Evolutionary conservation across 257 asterid genomes (phyloP), one percentile per base, ranked within the genome.

Genomic region (Solanum appendiculatum): DNA sequence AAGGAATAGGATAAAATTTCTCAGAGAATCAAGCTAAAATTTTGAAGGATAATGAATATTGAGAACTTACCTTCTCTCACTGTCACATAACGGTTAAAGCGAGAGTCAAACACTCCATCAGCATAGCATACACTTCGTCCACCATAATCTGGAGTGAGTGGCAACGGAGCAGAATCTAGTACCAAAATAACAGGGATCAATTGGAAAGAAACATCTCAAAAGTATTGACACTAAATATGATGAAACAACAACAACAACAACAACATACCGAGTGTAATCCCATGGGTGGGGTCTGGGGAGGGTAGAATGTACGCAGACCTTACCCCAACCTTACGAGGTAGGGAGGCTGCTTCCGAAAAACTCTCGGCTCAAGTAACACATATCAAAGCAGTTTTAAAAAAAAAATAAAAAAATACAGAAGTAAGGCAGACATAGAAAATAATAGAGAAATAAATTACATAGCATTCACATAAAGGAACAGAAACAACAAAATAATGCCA

Each of bases 71-170:
- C 99, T 97, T 97, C 99, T 90, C 91, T 93, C 69, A 97, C 94
- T 27, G 98, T 90, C 86, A 97, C 89, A 84, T 89, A 95, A 73
- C 98, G 96, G 86, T 93, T 92, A 89, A 92, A 93, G 86, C 94
- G 96, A 48, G 92, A 87, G 87, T 97, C 98, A 92, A 92, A 92
- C 74, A 97, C 95, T 87, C 99, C 98, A 87, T 97, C 99, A 51
- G 99, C 99, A 90, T 93, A 97, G 87, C 93, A 94, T 85, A 94
- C 98, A 44, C 86, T 91, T 39, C 96, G 94, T 54, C 93, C 93
- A 25, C 95, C 92, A 80, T 95, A 97, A 89, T 97, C 96, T 31
- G 98, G 98, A 39, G 99, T 95, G 84, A 97, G 91, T 33, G 99
- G 98, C 90, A 90, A 87, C 15, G 98, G 98, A 89, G 88, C 92